A percentile compares a stretch with the other conserved stretches of the same genome.
Conservation (phyloP, 108 stramenopile genomes). For the Stephanodiscus minutulus region DNA sequence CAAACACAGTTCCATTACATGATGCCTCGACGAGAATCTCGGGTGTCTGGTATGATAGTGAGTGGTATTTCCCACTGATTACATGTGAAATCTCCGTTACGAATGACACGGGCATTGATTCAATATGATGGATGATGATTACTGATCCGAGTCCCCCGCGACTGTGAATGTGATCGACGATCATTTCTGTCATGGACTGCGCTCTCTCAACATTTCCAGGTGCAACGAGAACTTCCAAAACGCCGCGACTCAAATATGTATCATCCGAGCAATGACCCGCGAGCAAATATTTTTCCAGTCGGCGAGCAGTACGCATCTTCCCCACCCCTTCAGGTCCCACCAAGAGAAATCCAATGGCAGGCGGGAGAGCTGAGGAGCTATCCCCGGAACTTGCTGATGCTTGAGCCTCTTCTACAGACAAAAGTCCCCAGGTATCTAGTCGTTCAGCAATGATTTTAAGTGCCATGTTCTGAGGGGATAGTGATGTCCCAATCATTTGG, state of each 20-base stretch:
- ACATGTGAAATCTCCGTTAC: slow-evolving; percentile 21
- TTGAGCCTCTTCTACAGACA: slow-evolving; percentile 12
- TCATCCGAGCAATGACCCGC: slow-evolving; percentile 23
- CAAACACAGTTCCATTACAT: slow-evolving; percentile 42
- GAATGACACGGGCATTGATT: slow-evolving; percentile 21
- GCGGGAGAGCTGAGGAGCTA: slow-evolving; percentile 19
- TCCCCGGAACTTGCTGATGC: not conserved
- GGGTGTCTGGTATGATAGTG: slow-evolving; percentile 15
- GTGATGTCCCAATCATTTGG: slow-evolving; percentile 25
- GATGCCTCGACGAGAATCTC: slow-evolving; percentile 18
- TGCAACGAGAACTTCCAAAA: slow-evolving; percentile 16
- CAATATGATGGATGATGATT: slow-evolving; percentile 41
- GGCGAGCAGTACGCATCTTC: slow-evolving; percentile 27
- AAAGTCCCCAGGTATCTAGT: slow-evolving; percentile 35
- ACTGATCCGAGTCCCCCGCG: slow-evolving; percentile 36
- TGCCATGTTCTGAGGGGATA: slow-evolving; percentile 42
- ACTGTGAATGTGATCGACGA: slow-evolving; percentile 36
- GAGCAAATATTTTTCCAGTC: slow-evolving; percentile 27
- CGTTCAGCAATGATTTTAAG: slow-evolving; percentile 35
- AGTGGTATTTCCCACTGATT: slow-evolving; percentile 27
- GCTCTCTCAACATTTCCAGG: not conserved
- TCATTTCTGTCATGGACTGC: slow-evolving; percentile 12
- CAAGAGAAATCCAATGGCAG: slow-evolving; percentile 37
- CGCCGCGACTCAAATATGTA: slow-evolving; percentile 12
- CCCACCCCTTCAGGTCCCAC: slow-evolving; percentile 40